Evolutionary conservation across 2,329 filamentous ascomycete species (phyloP), one percentile per base, ranked within the genome.

Genomic region (Hysterium pulicare): DNA sequence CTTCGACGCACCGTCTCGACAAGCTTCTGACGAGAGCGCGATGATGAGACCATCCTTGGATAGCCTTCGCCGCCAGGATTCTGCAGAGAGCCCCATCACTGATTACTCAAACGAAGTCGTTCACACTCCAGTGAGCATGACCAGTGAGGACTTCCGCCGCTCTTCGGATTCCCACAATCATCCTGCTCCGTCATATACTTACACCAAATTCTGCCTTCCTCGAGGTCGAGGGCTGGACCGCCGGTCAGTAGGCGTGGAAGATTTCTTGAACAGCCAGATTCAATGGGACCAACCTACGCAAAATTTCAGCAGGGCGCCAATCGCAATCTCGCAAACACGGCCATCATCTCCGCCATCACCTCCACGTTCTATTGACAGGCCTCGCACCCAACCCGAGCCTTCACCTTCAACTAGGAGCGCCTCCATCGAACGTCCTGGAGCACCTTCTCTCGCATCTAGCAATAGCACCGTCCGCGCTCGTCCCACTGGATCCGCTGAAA

Each of bases 171-270:
- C 78, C 5, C 67, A 78, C 4, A 72, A 58, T 49, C 69, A 72
- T 6, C 75, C 75, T 1, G 79, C 82, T 2, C 77, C 85, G 0
- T 88, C 90, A 0, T 95, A 95, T 62, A 86, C 87, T 13, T 93
- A 96, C 62, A 84, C 89, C 6, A 94, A 87, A 46, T 95, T 90
- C 59, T 73, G 80, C 1, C 73, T 97, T 22, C 91, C 93, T 1
- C 81, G 91, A 47, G 91, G 91, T 11, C 87, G 93, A 62, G 77
- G 78, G 24, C 68, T 94, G 5, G 84, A 94, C 47, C 78, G 89
- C 45, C 76, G 54, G 16, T 69, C 65, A 3, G 48, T 69, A 15
- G 60, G 63, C 10, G 54, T 62, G 10, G 60, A 66, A 31, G 64
- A 68, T 16, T 68, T 69, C 42, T 53, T 70, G 40, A 64, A 66